phyloP scores from a whole-genome alignment of 2,329 filamentous ascomycete genomes.

The Sclerotinia minor region DNA sequence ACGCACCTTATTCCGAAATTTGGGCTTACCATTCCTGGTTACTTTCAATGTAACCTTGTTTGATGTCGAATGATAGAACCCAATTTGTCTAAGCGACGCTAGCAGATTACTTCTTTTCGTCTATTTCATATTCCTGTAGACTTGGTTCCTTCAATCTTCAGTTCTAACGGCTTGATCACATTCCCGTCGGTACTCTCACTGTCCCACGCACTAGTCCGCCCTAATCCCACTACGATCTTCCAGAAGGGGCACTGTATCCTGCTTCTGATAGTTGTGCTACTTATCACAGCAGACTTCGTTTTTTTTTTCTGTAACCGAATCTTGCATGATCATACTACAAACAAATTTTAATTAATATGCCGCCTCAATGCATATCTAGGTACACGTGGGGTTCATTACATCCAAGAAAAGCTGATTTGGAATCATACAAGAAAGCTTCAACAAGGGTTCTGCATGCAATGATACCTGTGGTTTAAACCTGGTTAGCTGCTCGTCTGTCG shows the following conservation, averaged over 20 bases:
- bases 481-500: constrained; percentile 7
- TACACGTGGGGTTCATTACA: constrained; percentile 21
- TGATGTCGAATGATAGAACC: constrained; percentile 2
- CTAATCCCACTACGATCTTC: constrained; percentile 13
- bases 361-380: constrained; percentile 17
- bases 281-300: constrained; percentile 20
- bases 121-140: constrained; percentile 3
- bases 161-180: constrained; percentile 23
- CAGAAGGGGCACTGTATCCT: constrained; percentile 17
- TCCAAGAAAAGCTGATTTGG: constrained; percentile 16
- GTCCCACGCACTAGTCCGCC: constrained; percentile 3
- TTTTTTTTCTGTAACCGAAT: constrained; percentile 20
- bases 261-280: constrained; percentile 5
- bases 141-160: constrained; percentile 17
- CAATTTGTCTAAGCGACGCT: constrained; percentile 15
- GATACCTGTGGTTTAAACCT: constrained; percentile 13
- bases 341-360: constrained; percentile 22
- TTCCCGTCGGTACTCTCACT: constrained; percentile 13
- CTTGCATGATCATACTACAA: constrained; percentile 24
- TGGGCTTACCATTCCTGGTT: constrained; percentile 11
- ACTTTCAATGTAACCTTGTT: constrained; percentile 15
- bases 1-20: constrained; percentile 19
- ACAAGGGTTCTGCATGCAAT: constrained; percentile 17
- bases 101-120: constrained; percentile 19
- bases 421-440: constrained; percentile 20